These are phyloP conservation scores for Diaporthe nobilis DNA, from an alignment of 2,329 filamentous ascomycete genomes.

Conservation along the genomic window DNA sequence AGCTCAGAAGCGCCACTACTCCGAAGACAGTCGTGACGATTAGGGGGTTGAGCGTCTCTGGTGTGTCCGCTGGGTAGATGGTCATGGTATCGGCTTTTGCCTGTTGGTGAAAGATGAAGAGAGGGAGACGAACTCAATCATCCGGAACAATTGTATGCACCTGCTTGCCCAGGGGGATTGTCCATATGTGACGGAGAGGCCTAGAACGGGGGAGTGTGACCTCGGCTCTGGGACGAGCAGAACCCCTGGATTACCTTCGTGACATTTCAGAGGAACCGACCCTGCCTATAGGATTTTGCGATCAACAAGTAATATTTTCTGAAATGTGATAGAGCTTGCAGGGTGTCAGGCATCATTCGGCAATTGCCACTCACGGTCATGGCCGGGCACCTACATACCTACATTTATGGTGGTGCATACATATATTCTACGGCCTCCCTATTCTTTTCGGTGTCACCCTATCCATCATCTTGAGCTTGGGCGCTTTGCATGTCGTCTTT, in stretches of 20 bases:
- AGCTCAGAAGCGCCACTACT: slow-evolving; percentile 19
- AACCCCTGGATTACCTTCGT: too few species aligned
- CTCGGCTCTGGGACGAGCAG: neutral
- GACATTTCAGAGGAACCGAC: neutral
- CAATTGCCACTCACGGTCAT: neutral
- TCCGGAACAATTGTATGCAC: neutral
- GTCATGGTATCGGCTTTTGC: neutral
- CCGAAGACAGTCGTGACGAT: slow-evolving; percentile 33
- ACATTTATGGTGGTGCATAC: neutral
- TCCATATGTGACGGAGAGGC: neutral
- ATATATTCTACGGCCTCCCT: too few species aligned
- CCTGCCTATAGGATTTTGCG: neutral
- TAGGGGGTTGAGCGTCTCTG: slow-evolving; percentile 19
- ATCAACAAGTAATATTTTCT: neutral
- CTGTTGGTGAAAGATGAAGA: too few species aligned
- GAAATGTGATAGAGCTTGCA: neutral
- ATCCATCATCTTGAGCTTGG: too few species aligned
- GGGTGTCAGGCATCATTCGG: neutral
- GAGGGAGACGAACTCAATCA: neutral
- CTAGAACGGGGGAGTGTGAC: neutral
- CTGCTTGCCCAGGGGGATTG: too few species aligned
- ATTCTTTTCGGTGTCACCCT: neutral
- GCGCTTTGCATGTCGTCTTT: neutral
- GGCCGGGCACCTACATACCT: neutral
- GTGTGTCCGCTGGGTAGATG: neutral